Base-by-base conservation (phyloP, 2,329 filamentous ascomycete genomes). In the Plectosphaerella cucumerina region DNA sequence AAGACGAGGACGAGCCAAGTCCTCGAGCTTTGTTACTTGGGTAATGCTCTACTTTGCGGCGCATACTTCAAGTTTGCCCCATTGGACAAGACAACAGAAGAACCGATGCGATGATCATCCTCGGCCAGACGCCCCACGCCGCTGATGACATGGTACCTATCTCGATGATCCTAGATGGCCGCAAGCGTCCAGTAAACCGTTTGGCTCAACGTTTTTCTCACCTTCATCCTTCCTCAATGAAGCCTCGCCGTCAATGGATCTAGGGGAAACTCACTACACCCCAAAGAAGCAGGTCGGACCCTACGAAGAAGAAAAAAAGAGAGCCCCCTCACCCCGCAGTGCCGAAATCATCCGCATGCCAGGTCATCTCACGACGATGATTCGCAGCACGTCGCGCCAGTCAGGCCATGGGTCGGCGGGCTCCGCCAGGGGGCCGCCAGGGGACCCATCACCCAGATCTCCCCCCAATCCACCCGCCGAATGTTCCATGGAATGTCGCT, bases 401-500 rank as follows among this genome's bases (percentile, higher is more conserved):
- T 17, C 35, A 15, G 35, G 35, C 15, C 35, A 37, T n/a, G n/a
- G n/a, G 18, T 42, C 17, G 39, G 18, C 39, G 18, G 39, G n/a
- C 15, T 42, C 39, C 39, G 18, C 39, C 26, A 31, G 22, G 18
- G 50, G 48, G 15, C 34, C 34, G 11, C n/a, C n/a, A 9, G 39
- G n/a, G 39, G 39, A 42, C 39, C 39, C 39, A 21, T 42, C n/a
- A 20, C 39, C 39, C 9, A 21, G 39, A 42, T 42, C 39, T 21
- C 17, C 35, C 14, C 17, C 39, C 17, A 42, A 42, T 18, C 39
- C 39, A 42, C 39, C 23, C 45, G 23, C 34, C 33, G 45, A 47
- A 47, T 47, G 45, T 47, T 47, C 45, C 34, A 47, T 47, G 45
- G 45, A 47, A 37, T 10, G 17, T 42, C 39, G 26, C 14, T 34